These are phyloP conservation scores for Candida berthetii DNA, from an alignment of 805 yeast species.

Conservation along the genomic window DNA sequence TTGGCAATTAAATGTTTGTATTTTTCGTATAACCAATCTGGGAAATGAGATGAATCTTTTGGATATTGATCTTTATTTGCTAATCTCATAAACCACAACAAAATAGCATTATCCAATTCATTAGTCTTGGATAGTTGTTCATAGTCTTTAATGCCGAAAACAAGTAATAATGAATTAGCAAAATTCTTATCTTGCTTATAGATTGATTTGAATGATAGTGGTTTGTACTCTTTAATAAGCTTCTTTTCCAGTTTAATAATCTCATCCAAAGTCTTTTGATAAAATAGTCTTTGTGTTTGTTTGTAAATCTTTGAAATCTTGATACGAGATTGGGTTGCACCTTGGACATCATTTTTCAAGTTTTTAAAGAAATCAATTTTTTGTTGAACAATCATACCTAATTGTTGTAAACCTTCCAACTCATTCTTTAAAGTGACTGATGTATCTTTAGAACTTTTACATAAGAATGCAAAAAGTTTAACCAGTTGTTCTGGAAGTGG, in stretches of 20 bases:
- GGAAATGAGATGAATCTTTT: conserved; percentile 25
- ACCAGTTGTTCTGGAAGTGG: conserved; percentile 40
- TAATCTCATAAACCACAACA: conserved; percentile 59
- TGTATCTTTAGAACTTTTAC: conserved; percentile 42
- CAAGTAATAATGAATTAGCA: conserved; percentile 45
- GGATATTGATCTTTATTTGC: conserved; percentile 34
- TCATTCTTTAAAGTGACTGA: conserved; percentile 44
- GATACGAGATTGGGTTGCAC: conserved; percentile 15
- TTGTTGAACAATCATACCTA: conserved; percentile 43
- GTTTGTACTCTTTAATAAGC: conserved; percentile 36
- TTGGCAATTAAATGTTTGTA: conserved; percentile 32
- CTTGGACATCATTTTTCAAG: conserved; percentile 20
- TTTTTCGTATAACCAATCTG: conserved; percentile 41
- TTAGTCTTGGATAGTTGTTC: conserved; percentile 39
- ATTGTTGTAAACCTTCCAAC: conserved; percentile 54
- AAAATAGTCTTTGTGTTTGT: conserved; percentile 41
- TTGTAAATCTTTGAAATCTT: conserved; percentile 39
- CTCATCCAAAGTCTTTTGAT: conserved; percentile 37
- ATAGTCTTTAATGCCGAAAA: conserved; percentile 50
- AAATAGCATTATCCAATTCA: conserved; percentile 50
- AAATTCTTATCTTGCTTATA: conserved; percentile 48
- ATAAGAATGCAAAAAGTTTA: conserved; percentile 48
- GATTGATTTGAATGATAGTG: conserved; percentile 49
- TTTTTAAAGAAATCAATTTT: conserved; percentile 36
- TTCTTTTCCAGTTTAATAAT: conserved; percentile 40